Base-by-base conservation (phyloP, 306 rosid species). In the Alnus rubra region DNA sequence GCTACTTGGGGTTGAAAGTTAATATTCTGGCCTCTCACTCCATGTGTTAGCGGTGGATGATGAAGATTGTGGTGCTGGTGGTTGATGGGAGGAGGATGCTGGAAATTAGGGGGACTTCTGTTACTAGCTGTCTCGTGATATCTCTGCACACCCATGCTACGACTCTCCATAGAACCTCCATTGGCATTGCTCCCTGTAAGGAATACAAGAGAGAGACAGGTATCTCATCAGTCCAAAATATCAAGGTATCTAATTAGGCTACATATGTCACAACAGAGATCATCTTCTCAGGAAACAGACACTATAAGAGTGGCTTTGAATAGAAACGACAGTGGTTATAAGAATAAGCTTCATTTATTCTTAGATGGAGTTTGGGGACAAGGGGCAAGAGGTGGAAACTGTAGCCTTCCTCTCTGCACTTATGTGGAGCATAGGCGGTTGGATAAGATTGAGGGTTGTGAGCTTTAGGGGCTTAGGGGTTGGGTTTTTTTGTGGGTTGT, bases 121-220 rank as follows among this genome's bases (percentile, higher is more conserved):
- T 82, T 89, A 79, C 85, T 83, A 60, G 86, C 71, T 78, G 90
- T 45, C 58, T 93, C 97, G 33, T 90, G 91, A 89, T 93, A 90
- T 89, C 99, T 86, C 51, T 84, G 90, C 86, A 93, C 69, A 76
- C 90, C 97, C 87, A 87, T 76, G 78, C 77, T 91, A 44, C 76
- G 76, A 79, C 65, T 81, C 69, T 90, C 97, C 76, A 86, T 69
- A 23, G 93, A 85, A 87, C 87, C 77, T 80, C 82, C 89, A 28
- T 77, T 82, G 8, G 84, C 81, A 77, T 71, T 78, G 50, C 84
- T 81, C 42, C 89, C 90, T 87, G 76, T 64, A n/a, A 28, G 87
- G 59, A 55, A 71, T 77, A 70, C 58, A 77, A 75, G 51, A 67
- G 71, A 45, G 71, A 45, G 56, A 33, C 72, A 77, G 53, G 73